These are phyloP conservation scores for Colletotrichum plurivorum DNA, from an alignment of 2,329 filamentous ascomycete species.

Conservation along the genomic window DNA sequence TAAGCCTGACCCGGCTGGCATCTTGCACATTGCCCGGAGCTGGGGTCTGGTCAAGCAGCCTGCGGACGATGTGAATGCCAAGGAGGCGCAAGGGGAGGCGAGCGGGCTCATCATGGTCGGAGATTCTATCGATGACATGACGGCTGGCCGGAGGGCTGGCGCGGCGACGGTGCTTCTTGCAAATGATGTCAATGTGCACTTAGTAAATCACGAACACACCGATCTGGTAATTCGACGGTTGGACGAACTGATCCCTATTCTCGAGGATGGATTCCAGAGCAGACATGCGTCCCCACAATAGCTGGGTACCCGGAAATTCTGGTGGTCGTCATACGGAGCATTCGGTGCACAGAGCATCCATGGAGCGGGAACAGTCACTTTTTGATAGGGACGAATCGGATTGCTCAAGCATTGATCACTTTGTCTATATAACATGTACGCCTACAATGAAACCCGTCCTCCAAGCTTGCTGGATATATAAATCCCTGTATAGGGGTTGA, in stretches of 20 bases:
- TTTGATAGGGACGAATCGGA: not conserved
- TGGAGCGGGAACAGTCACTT: not conserved
- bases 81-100: conserved; percentile 53
- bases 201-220: conserved; percentile 81
- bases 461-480: conserved; percentile 33
- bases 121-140: conserved; percentile 93
- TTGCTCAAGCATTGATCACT: conserved; percentile 34
- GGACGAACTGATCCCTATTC: conserved; percentile 81
- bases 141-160: conserved; percentile 84
- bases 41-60: conserved; percentile 72
- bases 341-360: too few species aligned
- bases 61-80: conserved; percentile 8
- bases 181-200: conserved; percentile 82
- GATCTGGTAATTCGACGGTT: conserved; percentile 80
- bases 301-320: not conserved
- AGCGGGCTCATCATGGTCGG: conserved; percentile 75
- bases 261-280: conserved; percentile 79
- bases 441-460: conserved; percentile 37
- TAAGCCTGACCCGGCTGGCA: conserved; percentile 90
- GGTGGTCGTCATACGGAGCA: too few species aligned
- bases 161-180: conserved; percentile 91
- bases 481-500: conserved; percentile 18
- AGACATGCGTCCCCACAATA: not conserved
- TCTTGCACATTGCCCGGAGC: conserved; percentile 83
- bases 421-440: conserved; percentile 38